Percentiles rank a stretch among this genome's conserved stretches.
Conservation (phyloP, 345 rosid genomes). For the Eucalyptus caleyi region DNA sequence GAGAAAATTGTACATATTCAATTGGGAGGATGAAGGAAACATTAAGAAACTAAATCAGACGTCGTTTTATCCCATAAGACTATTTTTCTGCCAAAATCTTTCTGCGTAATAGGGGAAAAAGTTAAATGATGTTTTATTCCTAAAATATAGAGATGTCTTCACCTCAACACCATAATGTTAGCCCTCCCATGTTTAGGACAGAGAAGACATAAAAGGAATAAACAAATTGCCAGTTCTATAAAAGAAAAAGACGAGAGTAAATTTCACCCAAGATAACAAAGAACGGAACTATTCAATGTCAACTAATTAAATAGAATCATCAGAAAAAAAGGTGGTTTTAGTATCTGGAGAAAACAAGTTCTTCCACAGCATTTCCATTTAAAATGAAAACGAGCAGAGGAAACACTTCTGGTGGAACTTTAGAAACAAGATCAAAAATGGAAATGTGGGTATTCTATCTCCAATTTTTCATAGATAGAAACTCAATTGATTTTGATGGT, state of each 20-base stretch:
- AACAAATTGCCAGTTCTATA: not conserved
- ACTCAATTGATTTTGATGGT: not conserved
- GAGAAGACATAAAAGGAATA: not conserved
- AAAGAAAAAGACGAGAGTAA: not conserved
- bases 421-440: not conserved
- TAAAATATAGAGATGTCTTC: not conserved
- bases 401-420: not conserved
- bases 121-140: not conserved
- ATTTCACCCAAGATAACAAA: not conserved
- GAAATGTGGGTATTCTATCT: not conserved
- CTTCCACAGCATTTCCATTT: not conserved
- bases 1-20: not conserved
- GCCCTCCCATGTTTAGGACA: not conserved
- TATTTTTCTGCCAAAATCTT: not conserved
- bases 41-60: not conserved
- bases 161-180: not conserved
- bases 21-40: not conserved
- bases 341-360: not conserved
- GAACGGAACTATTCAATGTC: not conserved
- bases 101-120: not conserved
- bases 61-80: not conserved
- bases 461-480: not conserved
- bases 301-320: not conserved
- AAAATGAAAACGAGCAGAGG: not conserved
- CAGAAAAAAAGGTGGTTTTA: not conserved